Conservation (phyloP, 1,284 basidiomycete genomes). For the Moesziomyces sp. region DNA sequence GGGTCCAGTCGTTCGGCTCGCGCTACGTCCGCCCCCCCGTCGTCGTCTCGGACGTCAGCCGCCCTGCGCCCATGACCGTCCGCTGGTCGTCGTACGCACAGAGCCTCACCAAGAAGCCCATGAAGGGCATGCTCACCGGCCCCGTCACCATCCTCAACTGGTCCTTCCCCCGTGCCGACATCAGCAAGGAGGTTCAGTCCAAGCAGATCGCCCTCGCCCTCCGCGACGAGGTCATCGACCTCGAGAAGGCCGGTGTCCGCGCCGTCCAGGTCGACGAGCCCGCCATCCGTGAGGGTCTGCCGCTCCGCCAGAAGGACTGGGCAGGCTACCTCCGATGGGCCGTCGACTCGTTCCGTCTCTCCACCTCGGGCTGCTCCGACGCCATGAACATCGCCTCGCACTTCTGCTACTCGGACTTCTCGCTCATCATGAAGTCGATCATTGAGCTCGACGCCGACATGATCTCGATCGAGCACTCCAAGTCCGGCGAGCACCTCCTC, state of each 20-base stretch:
- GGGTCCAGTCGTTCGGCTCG: constrained; percentile 92
- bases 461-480: constrained; percentile 92
- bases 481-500: constrained; percentile 78
- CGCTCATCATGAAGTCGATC: constrained; percentile 97
- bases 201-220: constrained; percentile 98
- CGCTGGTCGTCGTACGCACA: constrained; percentile 97
- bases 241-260: constrained; percentile 95
- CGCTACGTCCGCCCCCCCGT: constrained; percentile 99
- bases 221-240: constrained; percentile 97
- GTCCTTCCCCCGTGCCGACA: constrained; percentile 99
- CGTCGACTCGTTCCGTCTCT: constrained; percentile 67
- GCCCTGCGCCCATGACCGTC: constrained; percentile 92
- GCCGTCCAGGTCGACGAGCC: constrained; percentile 99
- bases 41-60: constrained; percentile 97
- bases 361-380: constrained; percentile 63
- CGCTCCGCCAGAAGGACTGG: constrained; percentile 65
- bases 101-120: constrained; percentile 89
- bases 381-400: constrained; percentile 66
- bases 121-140: constrained; percentile 99
- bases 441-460: constrained; percentile 98
- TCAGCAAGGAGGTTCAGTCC: constrained; percentile 94
- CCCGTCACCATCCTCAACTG: constrained; percentile 88
- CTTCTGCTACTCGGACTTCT: constrained; percentile 75
- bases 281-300: constrained; percentile 92
- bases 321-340: constrained; percentile 66